Evolutionary conservation across 2,329 filamentous ascomycete species (phyloP).

Genomic region (Dactylellina cionopaga): DNA sequence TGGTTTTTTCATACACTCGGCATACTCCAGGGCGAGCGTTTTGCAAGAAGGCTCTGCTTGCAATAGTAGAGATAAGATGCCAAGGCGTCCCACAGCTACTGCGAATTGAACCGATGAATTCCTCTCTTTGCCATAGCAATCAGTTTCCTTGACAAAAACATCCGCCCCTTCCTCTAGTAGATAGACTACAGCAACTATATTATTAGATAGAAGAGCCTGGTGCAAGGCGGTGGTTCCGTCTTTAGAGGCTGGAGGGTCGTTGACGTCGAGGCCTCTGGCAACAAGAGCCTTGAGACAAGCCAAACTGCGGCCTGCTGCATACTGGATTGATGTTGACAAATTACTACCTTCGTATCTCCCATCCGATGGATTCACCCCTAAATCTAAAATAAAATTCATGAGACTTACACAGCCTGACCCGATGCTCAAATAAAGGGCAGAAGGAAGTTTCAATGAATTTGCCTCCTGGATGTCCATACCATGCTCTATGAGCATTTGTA

Average conservation of each 20-base stretch:
- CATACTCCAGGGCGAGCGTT: no score
- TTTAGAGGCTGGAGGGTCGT: not conserved
- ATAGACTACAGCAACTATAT: not conserved
- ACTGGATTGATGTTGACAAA: not conserved
- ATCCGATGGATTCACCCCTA: not conserved
- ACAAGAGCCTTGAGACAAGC: not conserved
- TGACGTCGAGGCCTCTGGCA: not conserved
- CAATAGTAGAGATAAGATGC: no score
- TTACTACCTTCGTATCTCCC: not conserved
- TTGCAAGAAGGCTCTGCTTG: no score
- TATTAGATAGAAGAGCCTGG: not conserved
- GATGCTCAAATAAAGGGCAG: not conserved
- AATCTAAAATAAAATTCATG: not conserved
- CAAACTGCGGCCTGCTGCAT: not conserved
- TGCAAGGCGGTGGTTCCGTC: not conserved
- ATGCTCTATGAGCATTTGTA: no score
- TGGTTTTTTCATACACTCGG: no score
- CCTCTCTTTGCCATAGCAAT: no score
- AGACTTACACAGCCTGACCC: not conserved
- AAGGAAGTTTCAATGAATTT: not conserved
- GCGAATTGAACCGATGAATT: no score
- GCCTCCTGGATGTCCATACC: no score
- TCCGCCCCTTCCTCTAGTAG: constrained; percentile 10
- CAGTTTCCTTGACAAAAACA: not conserved
- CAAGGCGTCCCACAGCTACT: no score